Conservation (phyloP, 1,139 yeast species). For the Sugiyamaella sp. region DNA sequence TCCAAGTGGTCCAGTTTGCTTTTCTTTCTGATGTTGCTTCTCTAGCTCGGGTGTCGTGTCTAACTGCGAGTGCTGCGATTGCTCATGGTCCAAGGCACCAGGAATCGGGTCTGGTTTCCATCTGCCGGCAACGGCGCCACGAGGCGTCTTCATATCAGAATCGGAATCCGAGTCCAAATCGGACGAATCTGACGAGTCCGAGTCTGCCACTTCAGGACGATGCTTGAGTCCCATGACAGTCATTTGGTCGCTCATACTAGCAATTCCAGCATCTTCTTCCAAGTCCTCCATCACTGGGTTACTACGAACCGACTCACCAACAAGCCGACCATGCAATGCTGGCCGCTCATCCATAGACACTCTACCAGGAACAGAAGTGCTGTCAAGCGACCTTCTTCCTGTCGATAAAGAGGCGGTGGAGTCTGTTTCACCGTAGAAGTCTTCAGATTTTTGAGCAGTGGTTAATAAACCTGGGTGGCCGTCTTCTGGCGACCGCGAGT, state of each 20-base stretch:
- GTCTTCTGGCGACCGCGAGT: constrained; percentile 7
- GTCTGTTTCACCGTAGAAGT: constrained; percentile 30
- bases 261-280: constrained; percentile 17
- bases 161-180: constrained; percentile 14
- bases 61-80: background rate
- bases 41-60: background rate
- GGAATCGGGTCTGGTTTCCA: constrained; percentile 15
- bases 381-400: constrained; percentile 33
- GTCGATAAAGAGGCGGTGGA: constrained; percentile 39
- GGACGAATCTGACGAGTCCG: constrained; percentile 3
- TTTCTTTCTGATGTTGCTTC: background rate
- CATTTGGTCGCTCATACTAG: constrained; percentile 10
- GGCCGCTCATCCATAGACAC: constrained; percentile 17
- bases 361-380: constrained; percentile 21
- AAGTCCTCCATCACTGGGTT: constrained; percentile 20
- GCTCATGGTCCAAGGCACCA: background rate
- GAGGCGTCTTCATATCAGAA: constrained; percentile 11
- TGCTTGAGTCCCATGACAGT: constrained; percentile 10
- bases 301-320: constrained; percentile 15
- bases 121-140: constrained; percentile 13
- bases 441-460: constrained; percentile 20
- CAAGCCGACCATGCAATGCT: constrained; percentile 17
- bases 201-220: constrained; percentile 1
- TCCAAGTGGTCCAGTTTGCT: background rate
- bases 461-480: background rate